phyloP scores from a whole-genome alignment of 2,329 filamentous ascomycete species.

The Pseudocercospora pini-densiflorae region DNA sequence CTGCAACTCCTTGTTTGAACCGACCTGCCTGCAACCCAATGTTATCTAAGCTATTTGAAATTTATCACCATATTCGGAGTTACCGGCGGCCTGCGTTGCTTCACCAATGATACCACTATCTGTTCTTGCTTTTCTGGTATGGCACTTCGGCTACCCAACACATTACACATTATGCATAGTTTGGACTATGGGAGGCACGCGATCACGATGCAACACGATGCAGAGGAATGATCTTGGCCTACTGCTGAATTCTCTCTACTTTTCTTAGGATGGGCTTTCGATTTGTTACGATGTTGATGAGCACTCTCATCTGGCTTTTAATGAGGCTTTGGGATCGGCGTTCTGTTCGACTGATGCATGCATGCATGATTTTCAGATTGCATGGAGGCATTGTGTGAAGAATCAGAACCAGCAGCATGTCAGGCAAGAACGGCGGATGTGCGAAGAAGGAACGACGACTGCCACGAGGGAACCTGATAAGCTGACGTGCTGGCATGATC shows the following conservation, averaged over 20 bases:
- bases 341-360: slow-evolving; percentile 9
- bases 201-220: background rate
- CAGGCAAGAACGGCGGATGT: slow-evolving; percentile 10
- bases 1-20: slow-evolving; percentile 20
- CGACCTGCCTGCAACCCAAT: slow-evolving; percentile 16
- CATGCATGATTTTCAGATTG: slow-evolving; percentile 9
- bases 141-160: slow-evolving; percentile 17
- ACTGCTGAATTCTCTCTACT: background rate
- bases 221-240: slow-evolving; percentile 7
- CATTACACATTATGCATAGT: slow-evolving; percentile 10
- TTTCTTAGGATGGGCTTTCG: background rate
- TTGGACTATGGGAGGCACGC: slow-evolving; percentile 2
- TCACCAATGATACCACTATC: slow-evolving; percentile 32
- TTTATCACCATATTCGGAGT: slow-evolving; percentile 23
- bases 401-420: slow-evolving; percentile 4
- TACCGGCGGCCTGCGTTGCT: slow-evolving; percentile 14
- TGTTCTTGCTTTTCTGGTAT: slow-evolving; percentile 25
- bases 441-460: background rate
- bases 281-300: slow-evolving; percentile 24
- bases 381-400: slow-evolving; percentile 7
- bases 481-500: slow-evolving; percentile 12
- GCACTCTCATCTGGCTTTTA: slow-evolving; percentile 3
- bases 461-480: background rate
- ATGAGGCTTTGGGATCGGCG: slow-evolving; percentile 1
- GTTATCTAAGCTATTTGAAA: slow-evolving; percentile 24